Evolutionary conservation across 2,329 filamentous ascomycete species (phyloP), one percentile per base, ranked within the genome.

Genomic region (Calonectria montana): DNA sequence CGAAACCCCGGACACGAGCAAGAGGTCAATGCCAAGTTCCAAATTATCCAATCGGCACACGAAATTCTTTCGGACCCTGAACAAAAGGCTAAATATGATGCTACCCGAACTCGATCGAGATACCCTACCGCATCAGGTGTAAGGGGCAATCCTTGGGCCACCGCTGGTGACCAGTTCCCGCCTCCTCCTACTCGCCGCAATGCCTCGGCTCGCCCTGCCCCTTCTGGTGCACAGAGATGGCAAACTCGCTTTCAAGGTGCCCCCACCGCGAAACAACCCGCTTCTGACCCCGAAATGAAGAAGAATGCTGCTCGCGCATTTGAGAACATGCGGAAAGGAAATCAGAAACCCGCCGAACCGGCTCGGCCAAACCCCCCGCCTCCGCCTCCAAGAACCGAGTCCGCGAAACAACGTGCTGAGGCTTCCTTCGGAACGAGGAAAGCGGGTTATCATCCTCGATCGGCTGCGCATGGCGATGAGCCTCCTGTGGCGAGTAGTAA

Each of bases 11-110:
- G 95, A 64, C 91, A 90, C 79, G 95, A 97, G 83, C 85, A 90
- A 69, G 94, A 96, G 80, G 93, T 93, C 80, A 94, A 94, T 75
- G 88, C 93, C 37, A 94, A 94, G 80, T 98, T 98, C 80, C 94
- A 97, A 82, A 90, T 92, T 62, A 97, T 98, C 61, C 94, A 97
- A 83, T 91, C 93, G 5, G 95, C 95, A 25, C 92, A 97, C 80
- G 95, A 98, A 81, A 88, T 98, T 65, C 82, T 91, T 16, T 86
- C 84, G 29, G 88, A 90, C 70, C 84, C 88, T 1, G 83, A 84
- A 2, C 81, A 85, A 66, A 90, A 87, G 72, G 81, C 85, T 35
- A 89, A 88, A 67, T 90, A 91, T 73, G 89, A 91, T 79, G 84
- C 86, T 15, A 83, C 86, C 35, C 84, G 86, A 62, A 80, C 80